Base-by-base conservation (phyloP, 495 filamentous ascomycete species). In the Lophiotrema nucula region DNA sequence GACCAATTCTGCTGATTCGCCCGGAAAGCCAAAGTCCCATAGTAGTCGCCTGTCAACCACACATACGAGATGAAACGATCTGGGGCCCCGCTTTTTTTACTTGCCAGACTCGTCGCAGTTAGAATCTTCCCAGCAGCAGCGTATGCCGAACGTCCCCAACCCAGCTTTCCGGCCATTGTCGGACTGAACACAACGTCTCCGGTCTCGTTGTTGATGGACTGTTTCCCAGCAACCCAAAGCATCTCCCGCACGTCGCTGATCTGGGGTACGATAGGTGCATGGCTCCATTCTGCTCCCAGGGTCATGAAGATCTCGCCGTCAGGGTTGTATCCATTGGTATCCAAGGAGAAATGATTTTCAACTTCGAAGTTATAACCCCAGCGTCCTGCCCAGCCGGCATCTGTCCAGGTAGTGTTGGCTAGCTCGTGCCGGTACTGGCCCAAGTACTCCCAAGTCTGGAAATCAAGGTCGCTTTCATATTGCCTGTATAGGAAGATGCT, bases 351-450 rank as follows among this genome's bases (percentile, higher is more conserved):
- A 12, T 21, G 18, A 24, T 46, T 46, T 2, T 22, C 43, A 24
- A 46, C 43, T 46, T 46, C 43, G 15, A 46, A 46, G 23, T 46
- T 46, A 22, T 21, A 46, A 13, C 43, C 43, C 43, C 43, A 46
- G 4, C 43, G 43, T 3, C 43, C 43, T 12, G 43, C 43, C 43
- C 43, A 46, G 5, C 43, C 43, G 19, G 6, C 43, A 21, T 46
- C 43, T 23, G 43, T 46, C 43, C 43, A 46, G 2, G 43, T 46
- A 5, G 43, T 21, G 24, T 46, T 46, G 4, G 43, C 43, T 15
- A 21, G 16, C 24, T 46, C 43, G 24, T 46, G 43, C 43, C 43
- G 24, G 16, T 22, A 46, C 43, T 46, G 43, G 22, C 43, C 43
- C 4, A 46, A 22, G 23, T 46, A 46, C 43, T 46, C 43, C 43